These are phyloP conservation scores for Barnettozyma vustinii DNA, from an alignment of 805 yeast genomes.

Conservation along the genomic window DNA sequence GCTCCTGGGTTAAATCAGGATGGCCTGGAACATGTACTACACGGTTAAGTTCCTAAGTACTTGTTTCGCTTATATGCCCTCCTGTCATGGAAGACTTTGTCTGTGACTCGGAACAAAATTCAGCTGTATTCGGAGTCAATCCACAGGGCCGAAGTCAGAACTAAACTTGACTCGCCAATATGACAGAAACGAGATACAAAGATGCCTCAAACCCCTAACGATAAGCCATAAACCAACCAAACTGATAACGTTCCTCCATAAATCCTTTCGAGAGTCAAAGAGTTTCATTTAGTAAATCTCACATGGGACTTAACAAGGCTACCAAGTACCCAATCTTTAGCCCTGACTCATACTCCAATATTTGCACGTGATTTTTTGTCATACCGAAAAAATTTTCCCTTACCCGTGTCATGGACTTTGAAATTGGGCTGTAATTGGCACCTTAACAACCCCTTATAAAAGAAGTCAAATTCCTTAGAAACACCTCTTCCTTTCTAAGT, in stretches of 20 bases:
- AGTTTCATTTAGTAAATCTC: neutral
- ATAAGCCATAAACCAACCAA: neutral
- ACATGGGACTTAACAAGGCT: neutral
- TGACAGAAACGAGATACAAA: neutral
- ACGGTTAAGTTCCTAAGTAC: no score
- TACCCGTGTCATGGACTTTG: neutral
- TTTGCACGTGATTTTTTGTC: slow-evolving; percentile 9
- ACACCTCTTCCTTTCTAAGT: neutral
- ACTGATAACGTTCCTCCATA: neutral
- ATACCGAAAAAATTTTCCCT: neutral
- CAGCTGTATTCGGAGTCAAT: neutral
- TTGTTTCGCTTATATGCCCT: no score
- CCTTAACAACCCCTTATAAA: neutral
- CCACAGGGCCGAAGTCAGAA: neutral
- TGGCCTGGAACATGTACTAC: no score
- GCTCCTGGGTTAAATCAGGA: no score
- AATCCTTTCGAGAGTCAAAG: neutral
- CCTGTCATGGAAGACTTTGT: no score
- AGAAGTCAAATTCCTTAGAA: neutral
- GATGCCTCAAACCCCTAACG: neutral
- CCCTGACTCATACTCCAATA: slow-evolving; percentile 1
- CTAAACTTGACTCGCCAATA: neutral
- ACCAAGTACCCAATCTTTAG: neutral
- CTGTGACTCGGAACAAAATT: neutral
- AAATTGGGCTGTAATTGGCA: slow-evolving; percentile 2